These are phyloP conservation scores for Kodamaea ohmeri DNA, from an alignment of 1,139 yeast genomes.

Conservation along the genomic window DNA sequence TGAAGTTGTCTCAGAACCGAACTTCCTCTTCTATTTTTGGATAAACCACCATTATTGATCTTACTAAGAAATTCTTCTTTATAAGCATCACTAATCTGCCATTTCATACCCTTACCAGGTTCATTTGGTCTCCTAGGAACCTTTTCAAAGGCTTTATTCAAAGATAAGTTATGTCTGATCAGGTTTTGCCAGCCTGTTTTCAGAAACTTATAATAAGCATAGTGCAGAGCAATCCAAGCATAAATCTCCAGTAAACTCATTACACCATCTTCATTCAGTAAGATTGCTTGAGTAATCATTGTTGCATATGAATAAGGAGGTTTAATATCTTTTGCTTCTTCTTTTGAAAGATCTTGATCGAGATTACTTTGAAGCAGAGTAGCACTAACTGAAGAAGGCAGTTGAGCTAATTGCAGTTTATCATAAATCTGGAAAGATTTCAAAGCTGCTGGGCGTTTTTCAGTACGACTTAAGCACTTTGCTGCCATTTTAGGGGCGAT, in stretches of 20 bases:
- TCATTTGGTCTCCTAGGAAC: conserved; percentile 94
- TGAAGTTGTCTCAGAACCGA: conserved; percentile 77
- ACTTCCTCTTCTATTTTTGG: conserved; percentile 75
- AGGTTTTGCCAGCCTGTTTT: conserved; percentile 96
- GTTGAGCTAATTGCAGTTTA: conserved; percentile 37
- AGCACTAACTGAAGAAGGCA: conserved; percentile 42
- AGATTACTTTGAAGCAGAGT: conserved; percentile 45
- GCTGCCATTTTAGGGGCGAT: conserved; percentile 53
- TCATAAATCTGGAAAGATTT: conserved; percentile 57
- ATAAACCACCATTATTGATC: conserved; percentile 69
- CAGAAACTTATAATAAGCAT: conserved; percentile 86
- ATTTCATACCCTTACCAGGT: conserved; percentile 98
- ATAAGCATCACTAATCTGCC: conserved; percentile 89
- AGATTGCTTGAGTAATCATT: conserved; percentile 95
- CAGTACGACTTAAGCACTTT: conserved; percentile 30
- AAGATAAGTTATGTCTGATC: conserved; percentile 75
- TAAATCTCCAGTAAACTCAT: conserved; percentile 89
- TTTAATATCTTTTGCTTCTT: conserved; percentile 86
- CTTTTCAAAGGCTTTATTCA: conserved; percentile 87
- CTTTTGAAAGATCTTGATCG: conserved; percentile 77
- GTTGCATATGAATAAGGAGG: conserved; percentile 98
- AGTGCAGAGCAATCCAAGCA: conserved; percentile 82
- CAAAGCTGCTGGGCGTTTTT: conserved; percentile 17
- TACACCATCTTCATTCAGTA: conserved; percentile 84
- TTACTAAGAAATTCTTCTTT: conserved; percentile 80